Conservation (phyloP, 306 rosid genomes). For the Rubus idaeus region DNA sequence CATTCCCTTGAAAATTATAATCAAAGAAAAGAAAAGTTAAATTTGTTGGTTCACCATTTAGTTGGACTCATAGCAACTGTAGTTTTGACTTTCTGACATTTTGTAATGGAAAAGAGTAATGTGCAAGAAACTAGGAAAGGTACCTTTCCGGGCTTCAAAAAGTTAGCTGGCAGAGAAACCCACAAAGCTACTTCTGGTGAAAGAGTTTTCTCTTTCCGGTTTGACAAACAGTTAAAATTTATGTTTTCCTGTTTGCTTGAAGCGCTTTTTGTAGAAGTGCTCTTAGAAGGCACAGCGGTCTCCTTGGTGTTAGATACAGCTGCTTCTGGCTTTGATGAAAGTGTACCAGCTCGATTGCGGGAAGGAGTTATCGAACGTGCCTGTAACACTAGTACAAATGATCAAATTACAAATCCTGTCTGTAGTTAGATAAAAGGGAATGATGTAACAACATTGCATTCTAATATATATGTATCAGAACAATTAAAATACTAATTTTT, state of each 20-base stretch:
- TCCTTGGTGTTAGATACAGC: conserved; percentile 43
- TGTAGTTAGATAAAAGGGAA: background rate
- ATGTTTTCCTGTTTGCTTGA: conserved; percentile 58
- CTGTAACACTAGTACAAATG: conserved; percentile 46
- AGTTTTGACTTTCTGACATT: background rate
- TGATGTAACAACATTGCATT: background rate
- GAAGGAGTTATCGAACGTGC: conserved; percentile 35
- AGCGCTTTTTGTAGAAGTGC: conserved; percentile 39
- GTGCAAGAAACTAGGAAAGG: conserved; percentile 12
- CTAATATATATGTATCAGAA: background rate
- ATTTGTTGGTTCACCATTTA: background rate
- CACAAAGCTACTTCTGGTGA: conserved; percentile 48
- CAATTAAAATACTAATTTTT: background rate
- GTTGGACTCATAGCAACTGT: background rate
- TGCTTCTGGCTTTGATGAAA: conserved; percentile 49
- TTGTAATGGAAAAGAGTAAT: background rate
- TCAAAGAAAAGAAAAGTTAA: conserved; percentile 11
- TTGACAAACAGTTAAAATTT: conserved; percentile 45
- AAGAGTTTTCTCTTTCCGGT: conserved; percentile 41
- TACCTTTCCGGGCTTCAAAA: conserved; percentile 79
- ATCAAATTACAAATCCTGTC: conserved; percentile 21
- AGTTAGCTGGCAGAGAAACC: conserved; percentile 69
- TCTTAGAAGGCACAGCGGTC: conserved; percentile 33
- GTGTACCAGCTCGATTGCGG: conserved; percentile 39
- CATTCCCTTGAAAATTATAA: conserved; percentile 59